Base-by-base conservation (phyloP, 2,329 filamentous ascomycete genomes). In the Pestalotiopsis sp. region DNA sequence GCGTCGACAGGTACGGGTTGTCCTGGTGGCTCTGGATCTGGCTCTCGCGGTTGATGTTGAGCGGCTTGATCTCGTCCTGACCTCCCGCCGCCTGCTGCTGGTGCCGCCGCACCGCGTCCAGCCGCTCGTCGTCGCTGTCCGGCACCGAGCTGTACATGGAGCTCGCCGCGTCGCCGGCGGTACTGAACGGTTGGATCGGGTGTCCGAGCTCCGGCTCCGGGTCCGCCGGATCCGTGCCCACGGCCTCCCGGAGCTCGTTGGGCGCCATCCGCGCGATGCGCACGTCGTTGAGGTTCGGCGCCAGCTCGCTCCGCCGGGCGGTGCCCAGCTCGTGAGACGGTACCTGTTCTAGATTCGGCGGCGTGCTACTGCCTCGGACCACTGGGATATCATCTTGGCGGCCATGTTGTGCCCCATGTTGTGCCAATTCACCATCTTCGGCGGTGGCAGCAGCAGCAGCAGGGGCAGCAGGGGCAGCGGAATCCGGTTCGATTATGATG, bases 1-100 rank as follows among this genome's bases (percentile, higher is more conserved):
- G 17, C 71, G 69, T 23, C 23, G 57, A 59, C 14, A 36, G 20
- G 20, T 59, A 59, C 20, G 57, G 57, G 17, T 52, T 20, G 17
- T 52, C 45, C 45, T n/a, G 45, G 7, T 20, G 45, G 17, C n/a
- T 49, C 13, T 20, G 45, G 17, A 7, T 49, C 13, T 45, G 39
- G 39, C 31, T 36, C 31, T 52, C 45, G 7, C 45, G 45, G 20
- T n/a, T 23, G 14, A 52, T 52, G n/a, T 52, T 23, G 17, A 52
- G 17, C 17, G 45, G 45, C n/a, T 52, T 52, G 45, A n/a, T 2
- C 7, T 9, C 17, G 14, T 52, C n/a, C 17, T 17, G 45, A 3
- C 23, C 23, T 23, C 23, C 45, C 45, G 45, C 17, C 17, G 23
- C 23, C 23, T 23, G 23, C 23, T n/a, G 17, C n/a, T 20, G n/a